These are phyloP conservation scores for Coemansia sp. DNA, from an alignment of 192 early-diverging fungal species.

Conservation along the genomic window DNA sequence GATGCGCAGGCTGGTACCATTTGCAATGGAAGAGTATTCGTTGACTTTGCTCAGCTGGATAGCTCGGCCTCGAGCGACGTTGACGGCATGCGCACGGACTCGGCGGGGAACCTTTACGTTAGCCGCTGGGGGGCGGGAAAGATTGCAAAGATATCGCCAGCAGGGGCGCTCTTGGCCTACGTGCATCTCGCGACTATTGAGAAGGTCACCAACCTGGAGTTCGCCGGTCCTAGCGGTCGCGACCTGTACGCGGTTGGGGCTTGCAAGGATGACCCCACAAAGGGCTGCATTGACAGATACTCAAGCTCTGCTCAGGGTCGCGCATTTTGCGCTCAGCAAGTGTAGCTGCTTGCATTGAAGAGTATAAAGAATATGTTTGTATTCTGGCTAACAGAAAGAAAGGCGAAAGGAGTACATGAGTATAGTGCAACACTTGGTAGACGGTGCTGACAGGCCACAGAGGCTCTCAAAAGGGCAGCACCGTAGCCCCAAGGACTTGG, in stretches of 20 bases:
- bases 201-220: conserved; percentile 51
- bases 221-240: conserved; percentile 49
- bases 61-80: conserved; percentile 46
- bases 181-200: conserved; percentile 29
- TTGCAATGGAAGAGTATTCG: conserved; percentile 31
- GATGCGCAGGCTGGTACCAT: conserved; percentile 31
- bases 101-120: conserved; percentile 57
- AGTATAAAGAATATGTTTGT: background rate
- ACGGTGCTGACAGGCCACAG: background rate
- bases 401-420: background rate
- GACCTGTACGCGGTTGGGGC: conserved; percentile 55
- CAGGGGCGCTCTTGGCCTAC: conserved; percentile 31
- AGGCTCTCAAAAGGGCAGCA: conserved; percentile 33
- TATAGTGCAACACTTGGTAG: background rate
- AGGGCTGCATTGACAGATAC: conserved; percentile 52
- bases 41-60: conserved; percentile 54
- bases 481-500: conserved; percentile 47
- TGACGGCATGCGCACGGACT: conserved; percentile 59
- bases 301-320: conserved; percentile 12
- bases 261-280: conserved; percentile 38
- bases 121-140: conserved; percentile 54
- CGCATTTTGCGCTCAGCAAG: conserved; percentile 20
- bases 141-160: conserved; percentile 50
- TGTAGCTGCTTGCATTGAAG: background rate
- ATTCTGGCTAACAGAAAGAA: background rate